Base-by-base conservation (phyloP, 352 stramenopile species). In the Phytophthora pistaciae region DNA sequence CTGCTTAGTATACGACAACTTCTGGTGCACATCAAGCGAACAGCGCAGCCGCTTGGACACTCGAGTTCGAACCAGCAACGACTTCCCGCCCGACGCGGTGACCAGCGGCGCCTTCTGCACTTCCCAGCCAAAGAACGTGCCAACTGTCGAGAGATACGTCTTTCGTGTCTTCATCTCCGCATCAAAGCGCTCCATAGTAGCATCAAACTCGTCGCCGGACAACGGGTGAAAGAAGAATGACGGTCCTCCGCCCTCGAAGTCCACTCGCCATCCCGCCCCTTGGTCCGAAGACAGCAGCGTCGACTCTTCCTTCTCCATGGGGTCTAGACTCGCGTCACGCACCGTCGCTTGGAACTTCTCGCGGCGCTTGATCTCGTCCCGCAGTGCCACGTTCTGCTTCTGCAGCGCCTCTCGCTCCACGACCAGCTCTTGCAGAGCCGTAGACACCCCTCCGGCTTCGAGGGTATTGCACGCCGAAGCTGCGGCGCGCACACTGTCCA, bases 221-320 rank as follows among this genome's bases (percentile, higher is more conserved):
- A 79, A 56, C 9, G 72, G 72, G 18, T 83, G 48, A 60, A 78
- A 83, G 58, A 68, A 68, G 56, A 83, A 83, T 0, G 69, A 69
- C 33, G 64, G 61, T 9, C 59, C 61, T 3, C 25, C 58, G 38
- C 38, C 50, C 11, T 57, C 20, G 20, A 80, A 60, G 27, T 64
- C 33, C 49, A 79, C 70, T 23, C 67, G 58, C 49, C 56, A 65
- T 2, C 71, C 71, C 42, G 52, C 38, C 52, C 44, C 21, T 5
- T 38, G 25, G 25, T 61, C n/a, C 21, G 46, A 56, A 18, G 62
- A 48, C 13, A 63, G n/a, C 20, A 60, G 27, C 18, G 40, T 59
- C 16, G 72, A 46, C 38, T 65, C 57, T 21, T 83, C 52, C 27
- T 52, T 69, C 56, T 72, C 59, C 52, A 75, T 75, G 0, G 56